Conservation (phyloP, 192 early-diverging fungal species). For the Spizellomyces punctatus region DNA sequence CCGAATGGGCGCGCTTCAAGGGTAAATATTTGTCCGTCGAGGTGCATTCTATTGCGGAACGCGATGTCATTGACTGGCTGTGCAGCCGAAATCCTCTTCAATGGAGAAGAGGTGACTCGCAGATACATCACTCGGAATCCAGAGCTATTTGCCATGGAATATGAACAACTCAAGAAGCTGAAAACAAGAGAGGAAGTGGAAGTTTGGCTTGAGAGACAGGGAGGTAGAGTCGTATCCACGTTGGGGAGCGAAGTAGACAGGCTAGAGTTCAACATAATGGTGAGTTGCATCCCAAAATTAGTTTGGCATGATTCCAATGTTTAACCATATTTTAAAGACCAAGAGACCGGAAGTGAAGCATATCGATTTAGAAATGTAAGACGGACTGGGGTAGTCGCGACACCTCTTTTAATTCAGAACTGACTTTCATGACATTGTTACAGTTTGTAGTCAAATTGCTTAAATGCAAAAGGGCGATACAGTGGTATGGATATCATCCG, state of each 20-base stretch:
- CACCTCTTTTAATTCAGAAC: too few species aligned
- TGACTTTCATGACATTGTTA: too few species aligned
- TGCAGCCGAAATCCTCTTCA: constrained; percentile 57
- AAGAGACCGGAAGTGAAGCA: constrained; percentile 60
- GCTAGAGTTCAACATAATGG: constrained; percentile 51
- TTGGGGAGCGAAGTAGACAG: constrained; percentile 58
- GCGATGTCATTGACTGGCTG: too few species aligned
- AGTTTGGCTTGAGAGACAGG: constrained; percentile 46
- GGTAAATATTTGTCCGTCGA: constrained; percentile 13
- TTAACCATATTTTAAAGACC: constrained; percentile 17
- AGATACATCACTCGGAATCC: constrained; percentile 39
- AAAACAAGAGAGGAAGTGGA: constrained; percentile 46
- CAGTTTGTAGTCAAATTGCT: too few species aligned
- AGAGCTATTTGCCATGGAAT: constrained; percentile 20
- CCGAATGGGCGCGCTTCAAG: constrained; percentile 59
- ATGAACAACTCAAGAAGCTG: constrained; percentile 34
- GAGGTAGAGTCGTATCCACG: constrained; percentile 39
- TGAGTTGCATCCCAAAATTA: background rate
- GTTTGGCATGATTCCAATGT: background rate
- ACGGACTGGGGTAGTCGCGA: too few species aligned
- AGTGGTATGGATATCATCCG: too few species aligned
- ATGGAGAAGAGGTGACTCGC: constrained; percentile 54
- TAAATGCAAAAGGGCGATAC: too few species aligned
- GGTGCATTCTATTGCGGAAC: too few species aligned
- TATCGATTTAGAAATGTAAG: constrained; percentile 54